These are phyloP conservation scores for Pulveroboletus ravenelii DNA, from an alignment of 768 basidiomycete genomes.

Conservation along the genomic window DNA sequence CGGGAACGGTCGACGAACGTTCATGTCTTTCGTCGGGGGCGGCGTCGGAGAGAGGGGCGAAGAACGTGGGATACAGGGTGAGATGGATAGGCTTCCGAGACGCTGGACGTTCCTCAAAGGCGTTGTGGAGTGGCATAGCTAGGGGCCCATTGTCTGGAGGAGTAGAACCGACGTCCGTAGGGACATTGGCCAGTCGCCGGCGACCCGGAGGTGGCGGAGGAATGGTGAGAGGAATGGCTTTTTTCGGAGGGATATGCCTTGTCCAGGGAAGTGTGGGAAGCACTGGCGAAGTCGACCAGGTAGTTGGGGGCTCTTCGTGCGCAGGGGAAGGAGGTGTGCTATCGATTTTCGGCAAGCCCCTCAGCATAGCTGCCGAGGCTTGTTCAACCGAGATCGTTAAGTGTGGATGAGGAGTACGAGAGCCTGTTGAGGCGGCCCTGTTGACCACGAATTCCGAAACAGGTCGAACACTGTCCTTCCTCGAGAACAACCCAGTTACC, in stretches of 20 bases:
- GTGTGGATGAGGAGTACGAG: conserved; percentile 26
- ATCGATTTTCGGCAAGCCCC: conserved; percentile 30
- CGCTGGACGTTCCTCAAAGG: conserved; percentile 27
- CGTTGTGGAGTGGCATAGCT: conserved; percentile 41
- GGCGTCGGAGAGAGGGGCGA: conserved; percentile 3
- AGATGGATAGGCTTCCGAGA: conserved; percentile 17
- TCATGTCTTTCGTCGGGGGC: conserved; percentile 15
- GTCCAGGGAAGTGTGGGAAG: conserved; percentile 25
- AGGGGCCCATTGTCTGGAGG: conserved; percentile 23
- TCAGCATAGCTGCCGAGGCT: conserved; percentile 28
- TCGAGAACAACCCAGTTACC: conserved; percentile 29
- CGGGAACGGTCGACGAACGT: conserved; percentile 21
- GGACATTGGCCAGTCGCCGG: conserved; percentile 34
- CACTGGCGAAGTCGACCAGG: conserved; percentile 31
- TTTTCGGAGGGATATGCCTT: conserved; percentile 22
- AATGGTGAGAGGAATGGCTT: conserved; percentile 33
- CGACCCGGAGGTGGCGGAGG: conserved; percentile 30
- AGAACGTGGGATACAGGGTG: conserved; percentile 13
- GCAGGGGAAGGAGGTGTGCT: conserved; percentile 22
- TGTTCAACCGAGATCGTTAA: conserved; percentile 43
- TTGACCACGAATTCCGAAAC: conserved; percentile 19
- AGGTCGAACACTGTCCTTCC: conserved; percentile 13
- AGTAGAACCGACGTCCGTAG: conserved; percentile 31
- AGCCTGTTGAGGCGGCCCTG: conserved; percentile 10
- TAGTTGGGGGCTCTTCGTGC: conserved; percentile 24